Percentiles rank a stretch among this genome's conserved stretches.
Evolutionary conservation across 768 basidiomycete species (phyloP).

Genomic region (Mycena kentingensis): DNA sequence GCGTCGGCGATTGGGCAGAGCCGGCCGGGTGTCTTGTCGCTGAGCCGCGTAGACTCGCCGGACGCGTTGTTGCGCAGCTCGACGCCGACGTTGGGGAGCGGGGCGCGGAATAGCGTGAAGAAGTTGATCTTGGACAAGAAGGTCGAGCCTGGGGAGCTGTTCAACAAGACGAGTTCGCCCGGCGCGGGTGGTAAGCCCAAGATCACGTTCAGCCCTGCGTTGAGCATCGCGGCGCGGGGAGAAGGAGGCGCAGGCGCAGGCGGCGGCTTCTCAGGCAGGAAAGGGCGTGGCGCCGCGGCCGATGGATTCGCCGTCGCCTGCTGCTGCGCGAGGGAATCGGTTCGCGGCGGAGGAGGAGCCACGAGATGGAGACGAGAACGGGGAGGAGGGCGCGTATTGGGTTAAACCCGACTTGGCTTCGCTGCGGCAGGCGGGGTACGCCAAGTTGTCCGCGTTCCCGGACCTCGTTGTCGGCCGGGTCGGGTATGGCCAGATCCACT

Average conservation of each 20-base stretch:
- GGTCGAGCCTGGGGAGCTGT: slow-evolving; percentile 71
- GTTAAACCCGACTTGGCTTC: slow-evolving; percentile 75
- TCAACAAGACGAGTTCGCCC: slow-evolving; percentile 48
- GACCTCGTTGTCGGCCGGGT: slow-evolving; percentile 88
- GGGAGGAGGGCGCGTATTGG: slow-evolving; percentile 90
- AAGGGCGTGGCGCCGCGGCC: slow-evolving; percentile 23
- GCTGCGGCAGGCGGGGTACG: slow-evolving; percentile 70
- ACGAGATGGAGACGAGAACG: slow-evolving; percentile 34
- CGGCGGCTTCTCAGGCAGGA: slow-evolving; percentile 28
- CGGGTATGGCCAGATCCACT: slow-evolving; percentile 88
- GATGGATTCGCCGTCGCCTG: slow-evolving; percentile 39
- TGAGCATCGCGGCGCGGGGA: slow-evolving; percentile 77
- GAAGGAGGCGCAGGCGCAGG: slow-evolving; percentile 54
- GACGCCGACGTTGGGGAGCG: slow-evolving; percentile 69
- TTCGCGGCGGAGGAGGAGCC: slow-evolving; percentile 37
- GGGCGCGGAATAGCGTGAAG: slow-evolving; percentile 81
- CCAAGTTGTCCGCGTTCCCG: slow-evolving; percentile 70
- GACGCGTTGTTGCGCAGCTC: slow-evolving; percentile 65
- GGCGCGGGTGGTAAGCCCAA: slow-evolving; percentile 47
- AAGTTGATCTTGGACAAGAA: slow-evolving; percentile 89
- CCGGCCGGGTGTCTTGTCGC: slow-evolving; percentile 55
- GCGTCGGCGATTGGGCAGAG: slow-evolving; percentile 46
- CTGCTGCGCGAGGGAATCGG: slow-evolving; percentile 34
- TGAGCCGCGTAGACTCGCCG: slow-evolving; percentile 54
- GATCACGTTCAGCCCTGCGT: slow-evolving; percentile 72